Evolutionary conservation across 2,329 filamentous ascomycete species (phyloP).

Genomic region (Nakataea oryzae): DNA sequence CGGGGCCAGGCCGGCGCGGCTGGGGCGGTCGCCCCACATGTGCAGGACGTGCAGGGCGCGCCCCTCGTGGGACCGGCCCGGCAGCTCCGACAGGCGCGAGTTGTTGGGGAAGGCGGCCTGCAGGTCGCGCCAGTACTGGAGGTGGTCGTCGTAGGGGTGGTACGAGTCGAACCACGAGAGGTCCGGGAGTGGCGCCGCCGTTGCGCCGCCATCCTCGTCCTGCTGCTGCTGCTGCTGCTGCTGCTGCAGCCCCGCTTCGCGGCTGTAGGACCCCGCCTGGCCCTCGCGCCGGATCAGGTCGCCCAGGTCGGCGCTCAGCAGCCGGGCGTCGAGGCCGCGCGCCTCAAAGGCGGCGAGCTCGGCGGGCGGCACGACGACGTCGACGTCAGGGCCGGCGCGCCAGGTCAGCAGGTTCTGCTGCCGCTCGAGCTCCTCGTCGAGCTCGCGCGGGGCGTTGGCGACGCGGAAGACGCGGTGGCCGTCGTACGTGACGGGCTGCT

Average conservation of each 20-base stretch:
- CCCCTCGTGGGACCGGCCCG: conserved; percentile 32
- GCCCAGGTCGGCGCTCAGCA: conserved; percentile 14
- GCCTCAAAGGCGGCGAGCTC: not conserved
- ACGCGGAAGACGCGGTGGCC: conserved; percentile 3
- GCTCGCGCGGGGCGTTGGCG: not conserved
- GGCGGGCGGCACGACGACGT: conserved; percentile 1
- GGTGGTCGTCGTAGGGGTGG: conserved; percentile 33
- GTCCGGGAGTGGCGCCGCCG: conserved; percentile 14
- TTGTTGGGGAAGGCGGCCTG: conserved; percentile 26
- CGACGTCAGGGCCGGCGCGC: not conserved
- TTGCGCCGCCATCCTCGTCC: no score
- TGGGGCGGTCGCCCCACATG: conserved; percentile 30
- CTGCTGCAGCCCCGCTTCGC: no score
- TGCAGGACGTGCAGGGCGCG: conserved; percentile 47
- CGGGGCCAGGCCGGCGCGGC: no score
- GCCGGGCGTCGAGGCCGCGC: conserved; percentile 4
- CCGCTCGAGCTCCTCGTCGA: not conserved
- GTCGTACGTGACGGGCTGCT: not conserved
- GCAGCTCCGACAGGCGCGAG: conserved; percentile 29
- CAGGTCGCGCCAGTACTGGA: conserved; percentile 29
- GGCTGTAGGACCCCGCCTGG: conserved; percentile 10
- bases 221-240: no score
- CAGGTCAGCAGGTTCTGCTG: not conserved
- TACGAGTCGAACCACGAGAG: conserved; percentile 35
- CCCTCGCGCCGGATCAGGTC: conserved; percentile 15